A percentile compares a stretch with the other conserved stretches of the same genome.
phyloP scores from a whole-genome alignment of 2,329 filamentous ascomycete genomes.

The Daldinia sp. region DNA sequence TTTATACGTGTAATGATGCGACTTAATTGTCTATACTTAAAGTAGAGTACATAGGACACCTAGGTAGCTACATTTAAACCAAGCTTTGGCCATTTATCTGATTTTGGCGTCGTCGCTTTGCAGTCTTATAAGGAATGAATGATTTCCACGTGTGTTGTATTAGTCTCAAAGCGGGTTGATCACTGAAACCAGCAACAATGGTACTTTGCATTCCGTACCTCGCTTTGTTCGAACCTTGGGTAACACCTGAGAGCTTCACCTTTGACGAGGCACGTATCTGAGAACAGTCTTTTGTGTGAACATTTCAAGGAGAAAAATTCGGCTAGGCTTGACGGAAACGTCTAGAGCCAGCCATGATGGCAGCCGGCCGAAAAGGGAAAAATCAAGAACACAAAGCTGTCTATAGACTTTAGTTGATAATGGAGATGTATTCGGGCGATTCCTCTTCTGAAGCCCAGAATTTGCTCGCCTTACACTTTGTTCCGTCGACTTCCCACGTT shows the following conservation, averaged over 20 bases:
- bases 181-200: constrained; percentile 26
- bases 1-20: neutral
- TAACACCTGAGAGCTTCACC: neutral
- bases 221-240: constrained; percentile 25
- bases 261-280: neutral
- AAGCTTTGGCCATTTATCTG: neutral
- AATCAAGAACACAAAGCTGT: constrained; percentile 30
- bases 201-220: constrained; percentile 12
- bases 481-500: neutral
- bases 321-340: constrained; percentile 28
- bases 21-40: neutral
- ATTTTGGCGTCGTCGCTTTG: neutral
- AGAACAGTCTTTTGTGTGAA: constrained; percentile 20
- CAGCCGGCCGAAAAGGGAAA: constrained; percentile 30
- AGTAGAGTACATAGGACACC: constrained; percentile 8
- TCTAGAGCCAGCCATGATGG: constrained; percentile 16
- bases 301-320: neutral
- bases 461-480: constrained; percentile 1
- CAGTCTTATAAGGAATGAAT: neutral
- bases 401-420: constrained; percentile 25
- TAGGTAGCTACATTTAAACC: neutral
- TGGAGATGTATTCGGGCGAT: constrained; percentile 11
- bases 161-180: constrained; percentile 9
- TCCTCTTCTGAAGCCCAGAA: neutral
- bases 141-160: neutral